Conservation (phyloP, 371 early-diverging fungal genomes). For the Mucor velutinosus region DNA sequence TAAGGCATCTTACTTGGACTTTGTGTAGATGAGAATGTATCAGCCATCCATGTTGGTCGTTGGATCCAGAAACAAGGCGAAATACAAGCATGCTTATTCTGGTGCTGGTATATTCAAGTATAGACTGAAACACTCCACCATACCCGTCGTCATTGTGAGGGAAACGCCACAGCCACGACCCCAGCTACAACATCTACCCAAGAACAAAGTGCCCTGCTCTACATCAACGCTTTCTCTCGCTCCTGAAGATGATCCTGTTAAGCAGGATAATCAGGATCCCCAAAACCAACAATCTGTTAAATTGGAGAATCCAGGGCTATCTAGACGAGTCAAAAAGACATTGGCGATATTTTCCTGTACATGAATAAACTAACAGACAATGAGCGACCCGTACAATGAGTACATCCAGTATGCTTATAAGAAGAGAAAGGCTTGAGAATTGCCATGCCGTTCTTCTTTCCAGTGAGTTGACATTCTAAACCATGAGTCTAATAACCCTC, state of each 20-base stretch:
- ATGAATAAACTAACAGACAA: neutral
- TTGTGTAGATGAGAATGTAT: slow-evolving; percentile 14
- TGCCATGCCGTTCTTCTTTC: neutral
- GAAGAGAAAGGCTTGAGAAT: neutral
- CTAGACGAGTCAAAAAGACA: neutral
- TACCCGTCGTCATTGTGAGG: slow-evolving; percentile 17
- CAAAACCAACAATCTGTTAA: neutral
- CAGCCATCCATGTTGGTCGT: slow-evolving; percentile 18
- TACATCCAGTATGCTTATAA: neutral
- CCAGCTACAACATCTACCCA: neutral
- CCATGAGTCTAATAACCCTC: neutral
- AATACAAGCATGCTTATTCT: slow-evolving; percentile 17
- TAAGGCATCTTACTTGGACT: neutral
- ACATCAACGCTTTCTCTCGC: neutral
- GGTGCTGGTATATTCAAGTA: slow-evolving; percentile 24
- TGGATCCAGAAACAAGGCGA: slow-evolving; percentile 12
- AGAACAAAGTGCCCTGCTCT: neutral
- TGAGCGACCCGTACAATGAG: neutral
- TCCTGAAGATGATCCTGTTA: neutral
- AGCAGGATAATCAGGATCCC: neutral
- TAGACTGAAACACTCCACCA: slow-evolving; percentile 8
- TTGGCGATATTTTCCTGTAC: slow-evolving; percentile 5
- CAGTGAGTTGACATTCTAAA: too few species aligned
- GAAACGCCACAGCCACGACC: neutral
- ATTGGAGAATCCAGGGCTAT: too few species aligned